Conservation (phyloP, 805 yeast genomes). For the Hanseniaspora guilliermondii region DNA sequence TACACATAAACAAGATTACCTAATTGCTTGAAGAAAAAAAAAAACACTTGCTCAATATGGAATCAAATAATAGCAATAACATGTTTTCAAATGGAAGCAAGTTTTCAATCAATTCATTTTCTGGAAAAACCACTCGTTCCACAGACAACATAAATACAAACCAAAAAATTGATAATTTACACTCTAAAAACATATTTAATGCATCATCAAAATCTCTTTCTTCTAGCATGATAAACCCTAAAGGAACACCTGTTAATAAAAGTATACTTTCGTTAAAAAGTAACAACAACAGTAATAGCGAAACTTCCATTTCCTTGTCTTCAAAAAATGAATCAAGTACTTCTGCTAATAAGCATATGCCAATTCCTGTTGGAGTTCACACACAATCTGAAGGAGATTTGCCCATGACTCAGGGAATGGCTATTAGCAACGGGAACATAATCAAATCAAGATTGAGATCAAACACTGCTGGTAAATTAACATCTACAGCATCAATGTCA, state of each 20-base stretch:
- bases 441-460: slow-evolving; percentile 1
- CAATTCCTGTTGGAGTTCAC: neutral
- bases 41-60: neutral
- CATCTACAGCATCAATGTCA: neutral
- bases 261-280: neutral
- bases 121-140: neutral
- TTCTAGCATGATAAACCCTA: neutral
- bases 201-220: slow-evolving; percentile 5
- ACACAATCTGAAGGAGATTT: neutral
- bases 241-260: slow-evolving; percentile 1
- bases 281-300: neutral
- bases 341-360: neutral
- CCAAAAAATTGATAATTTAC: neutral
- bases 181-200: neutral
- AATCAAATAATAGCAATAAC: neutral
- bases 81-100: neutral
- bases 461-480: neutral
- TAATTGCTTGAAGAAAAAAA: too few species aligned
- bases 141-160: neutral
- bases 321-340: neutral
- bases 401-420: neutral
- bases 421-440: neutral
- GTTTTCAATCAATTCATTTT: neutral
- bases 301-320: neutral
- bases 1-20: too few species aligned